A percentile compares a stretch with the other conserved stretches of the same genome.
phyloP scores from a whole-genome alignment of 2,329 filamentous ascomycete genomes.

The Sphaerulina musiva region DNA sequence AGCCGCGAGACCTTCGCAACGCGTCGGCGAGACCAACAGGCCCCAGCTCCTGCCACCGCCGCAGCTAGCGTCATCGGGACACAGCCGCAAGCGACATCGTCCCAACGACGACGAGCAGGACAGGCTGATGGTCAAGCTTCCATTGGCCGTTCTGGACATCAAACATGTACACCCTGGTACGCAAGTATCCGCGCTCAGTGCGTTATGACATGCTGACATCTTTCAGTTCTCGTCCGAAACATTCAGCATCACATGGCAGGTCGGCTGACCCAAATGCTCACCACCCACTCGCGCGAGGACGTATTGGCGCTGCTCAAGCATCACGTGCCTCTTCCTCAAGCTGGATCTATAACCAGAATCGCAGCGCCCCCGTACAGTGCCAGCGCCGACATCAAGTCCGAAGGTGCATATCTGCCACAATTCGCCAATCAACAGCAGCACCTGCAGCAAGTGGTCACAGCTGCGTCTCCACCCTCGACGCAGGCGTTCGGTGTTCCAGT shows the following conservation, averaged over 20 bases:
- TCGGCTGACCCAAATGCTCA: not conserved
- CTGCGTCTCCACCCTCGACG: not conserved
- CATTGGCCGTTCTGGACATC: slow-evolving; percentile 1
- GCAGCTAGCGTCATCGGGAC: not conserved
- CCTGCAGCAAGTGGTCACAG: not conserved
- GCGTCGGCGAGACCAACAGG: not conserved
- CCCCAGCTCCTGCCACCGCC: not conserved
- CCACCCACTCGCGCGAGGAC: not conserved
- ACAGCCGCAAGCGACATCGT: not conserved
- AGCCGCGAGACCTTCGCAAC: not conserved
- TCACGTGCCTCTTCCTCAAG: not conserved
- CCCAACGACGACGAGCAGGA: not conserved
- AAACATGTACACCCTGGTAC: slow-evolving; percentile 4
- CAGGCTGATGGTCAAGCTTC: slow-evolving; percentile 1
- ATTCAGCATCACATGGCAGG: not conserved
- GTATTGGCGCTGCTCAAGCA: not conserved
- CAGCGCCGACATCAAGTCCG: not conserved
- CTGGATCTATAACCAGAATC: not conserved
- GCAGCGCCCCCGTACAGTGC: not conserved
- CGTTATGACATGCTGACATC: not conserved
- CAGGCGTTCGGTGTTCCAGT: not conserved
- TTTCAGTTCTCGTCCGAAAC: not conserved
- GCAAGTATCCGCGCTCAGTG: not conserved
- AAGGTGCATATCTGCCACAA: not conserved
- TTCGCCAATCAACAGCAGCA: not conserved